A percentile compares a stretch with the other conserved stretches of the same genome.
Evolutionary conservation across 345 rosid species (phyloP).

Genomic region (Aurinia saxatilis): DNA sequence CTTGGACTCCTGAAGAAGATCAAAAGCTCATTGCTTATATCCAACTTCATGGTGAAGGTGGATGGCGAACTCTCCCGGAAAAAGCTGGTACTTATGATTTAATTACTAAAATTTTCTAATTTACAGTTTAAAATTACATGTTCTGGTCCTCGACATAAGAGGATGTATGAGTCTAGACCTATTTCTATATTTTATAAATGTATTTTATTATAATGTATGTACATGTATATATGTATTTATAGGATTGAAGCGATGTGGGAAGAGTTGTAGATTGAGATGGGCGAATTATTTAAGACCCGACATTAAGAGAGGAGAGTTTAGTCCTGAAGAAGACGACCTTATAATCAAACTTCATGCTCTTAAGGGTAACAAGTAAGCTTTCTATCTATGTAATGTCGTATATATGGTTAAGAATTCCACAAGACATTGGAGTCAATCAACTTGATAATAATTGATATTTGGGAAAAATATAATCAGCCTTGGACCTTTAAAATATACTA

Average conservation of each 20-base stretch:
- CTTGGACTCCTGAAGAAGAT: slow-evolving; percentile 42
- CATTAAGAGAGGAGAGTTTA: slow-evolving; percentile 47
- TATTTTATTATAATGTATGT: background rate
- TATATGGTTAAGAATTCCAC: background rate
- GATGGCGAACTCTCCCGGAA: slow-evolving; percentile 40
- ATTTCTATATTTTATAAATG: background rate
- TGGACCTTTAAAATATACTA: too few species aligned
- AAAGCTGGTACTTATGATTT: slow-evolving; percentile 50
- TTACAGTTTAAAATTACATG: too few species aligned
- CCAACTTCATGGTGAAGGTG: slow-evolving; percentile 34
- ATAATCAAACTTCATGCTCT: slow-evolving; percentile 40
- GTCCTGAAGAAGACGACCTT: slow-evolving; percentile 30
- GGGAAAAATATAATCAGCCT: too few species aligned
- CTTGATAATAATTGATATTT: too few species aligned
- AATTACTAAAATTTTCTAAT: too few species aligned
- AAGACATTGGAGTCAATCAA: too few species aligned
- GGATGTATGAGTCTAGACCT: too few species aligned
- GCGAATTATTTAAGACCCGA: slow-evolving; percentile 43
- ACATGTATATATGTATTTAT: background rate
- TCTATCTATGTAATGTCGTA: background rate
- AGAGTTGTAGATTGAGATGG: slow-evolving; percentile 50
- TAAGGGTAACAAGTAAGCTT: slow-evolving; percentile 39
- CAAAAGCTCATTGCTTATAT: slow-evolving; percentile 31
- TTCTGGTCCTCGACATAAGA: too few species aligned
- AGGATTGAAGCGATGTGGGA: slow-evolving; percentile 44